Base-by-base conservation (phyloP, 75 land plant genomes). In the Picea glauca region DNA sequence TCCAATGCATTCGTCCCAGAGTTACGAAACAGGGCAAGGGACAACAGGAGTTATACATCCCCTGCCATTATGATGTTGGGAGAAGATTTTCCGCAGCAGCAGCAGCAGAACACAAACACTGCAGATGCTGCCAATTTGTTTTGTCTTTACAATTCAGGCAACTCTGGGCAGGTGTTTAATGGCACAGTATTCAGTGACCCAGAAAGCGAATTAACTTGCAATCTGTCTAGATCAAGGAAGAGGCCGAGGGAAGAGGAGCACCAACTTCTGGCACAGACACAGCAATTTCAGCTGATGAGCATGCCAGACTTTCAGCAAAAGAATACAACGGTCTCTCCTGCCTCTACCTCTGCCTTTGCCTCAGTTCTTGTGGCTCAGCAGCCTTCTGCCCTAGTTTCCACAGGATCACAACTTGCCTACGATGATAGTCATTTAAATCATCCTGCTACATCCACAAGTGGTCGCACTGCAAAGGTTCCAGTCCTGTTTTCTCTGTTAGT, bases 401-500 rank as follows among this genome's bases (percentile, higher is more conserved):
- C 26, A 26, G 26, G 26, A 26, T 26, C 26, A 26, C 26, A 26
- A 26, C 26, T 26, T 26, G 26, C 26, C 26, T 26, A 26, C 26
- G 26, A 26, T 26, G 77, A 59, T 67, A 77, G 74, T 40, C 13
- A 80, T 14, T 32, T 32, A 4, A 72, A 73, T 35, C 81, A 76
- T 1, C 31, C 87, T 14, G 72, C 78, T 1, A 73, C 84, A 3
- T 82, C 89, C 20, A 80, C 84, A 18, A 87, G 83, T 63, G 80
- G 82, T 2, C 58, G 84, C 5, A 74, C 35, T 5, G 77, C 74
- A 2, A 26, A 26, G 26, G 26, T 26, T 26, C 26, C 26, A 26
- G 26, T 26, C 26, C 26, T 26, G 26, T 26, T 61, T 30, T 43
- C 58, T 17, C 4, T 58, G 15, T 57, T 80, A 50, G 80, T 79